Conservation (phyloP, 257 asterid genomes). For the Salvia splendens region DNA sequence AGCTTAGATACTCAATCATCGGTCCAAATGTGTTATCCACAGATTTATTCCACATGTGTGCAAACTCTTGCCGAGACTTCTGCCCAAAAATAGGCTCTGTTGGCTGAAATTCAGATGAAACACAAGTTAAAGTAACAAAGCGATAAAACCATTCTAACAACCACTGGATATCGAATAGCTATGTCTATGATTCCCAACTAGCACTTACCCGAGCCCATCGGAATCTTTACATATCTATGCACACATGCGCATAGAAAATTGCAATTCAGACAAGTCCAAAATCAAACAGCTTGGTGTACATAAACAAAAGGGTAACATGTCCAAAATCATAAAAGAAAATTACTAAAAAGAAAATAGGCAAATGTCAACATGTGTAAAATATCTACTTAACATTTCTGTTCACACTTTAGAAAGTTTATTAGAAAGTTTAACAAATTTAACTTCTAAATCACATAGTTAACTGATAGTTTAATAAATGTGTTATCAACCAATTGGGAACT, state of each 20-base stretch:
- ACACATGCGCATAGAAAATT: background rate
- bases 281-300: background rate
- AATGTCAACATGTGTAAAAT: background rate
- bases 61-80: conserved; percentile 46
- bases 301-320: background rate
- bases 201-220: background rate
- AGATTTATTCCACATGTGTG: conserved; percentile 55
- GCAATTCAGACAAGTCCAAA: too few relatives aligned
- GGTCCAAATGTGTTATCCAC: conserved; percentile 55
- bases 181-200: background rate
- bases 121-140: conserved; percentile 5
- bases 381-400: background rate
- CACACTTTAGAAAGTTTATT: background rate
- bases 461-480: background rate
- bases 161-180: background rate
- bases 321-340: background rate
- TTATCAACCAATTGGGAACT: background rate
- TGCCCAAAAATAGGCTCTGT: conserved; percentile 49
- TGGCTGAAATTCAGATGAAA: conserved; percentile 36
- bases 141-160: background rate
- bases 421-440: background rate
- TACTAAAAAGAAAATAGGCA: too few relatives aligned
- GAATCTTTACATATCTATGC: background rate
- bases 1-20: conserved; percentile 49
- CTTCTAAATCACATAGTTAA: background rate